These are phyloP conservation scores for Fusarium palustre DNA, from an alignment of 2,329 filamentous ascomycete species.

Conservation along the genomic window DNA sequence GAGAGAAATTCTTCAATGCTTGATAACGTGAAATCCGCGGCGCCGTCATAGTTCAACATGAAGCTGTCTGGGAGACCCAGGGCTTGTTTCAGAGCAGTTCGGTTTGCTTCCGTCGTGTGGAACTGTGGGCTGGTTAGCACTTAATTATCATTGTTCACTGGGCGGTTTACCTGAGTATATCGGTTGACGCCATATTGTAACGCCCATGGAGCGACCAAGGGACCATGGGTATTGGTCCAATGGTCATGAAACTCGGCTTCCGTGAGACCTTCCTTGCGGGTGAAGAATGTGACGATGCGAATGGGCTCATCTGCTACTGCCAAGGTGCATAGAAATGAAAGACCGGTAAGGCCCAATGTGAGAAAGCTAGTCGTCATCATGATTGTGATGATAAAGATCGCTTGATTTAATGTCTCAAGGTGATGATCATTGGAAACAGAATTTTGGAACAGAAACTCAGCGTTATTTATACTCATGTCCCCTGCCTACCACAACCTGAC, in stretches of 20 bases:
- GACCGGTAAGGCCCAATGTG: not conserved
- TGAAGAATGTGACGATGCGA: not conserved
- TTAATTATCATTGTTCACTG: not conserved
- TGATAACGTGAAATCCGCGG: not conserved
- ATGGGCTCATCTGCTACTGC: not conserved
- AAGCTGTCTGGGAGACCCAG: not conserved
- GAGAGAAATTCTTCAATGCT: not conserved
- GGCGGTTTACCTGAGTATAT: not conserved
- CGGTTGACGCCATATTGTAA: not conserved
- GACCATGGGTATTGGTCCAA: not conserved
- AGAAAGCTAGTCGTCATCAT: not conserved
- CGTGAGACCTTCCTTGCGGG: not conserved
- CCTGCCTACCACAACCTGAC: not conserved
- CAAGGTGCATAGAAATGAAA: not conserved
- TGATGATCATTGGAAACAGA: not conserved
- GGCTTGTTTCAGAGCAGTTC: not conserved
- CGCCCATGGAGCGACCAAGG: not conserved
- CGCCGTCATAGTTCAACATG: not conserved
- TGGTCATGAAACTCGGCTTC: not conserved
- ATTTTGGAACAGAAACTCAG: not conserved
- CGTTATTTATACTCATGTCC: not conserved
- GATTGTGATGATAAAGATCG: not conserved
- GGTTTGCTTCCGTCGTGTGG: not conserved
- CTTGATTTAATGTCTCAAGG: not conserved
- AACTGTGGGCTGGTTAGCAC: not conserved